These are phyloP conservation scores for Talaromyces sp. DNA, from an alignment of 2,329 filamentous ascomycete species.

Conservation along the genomic window DNA sequence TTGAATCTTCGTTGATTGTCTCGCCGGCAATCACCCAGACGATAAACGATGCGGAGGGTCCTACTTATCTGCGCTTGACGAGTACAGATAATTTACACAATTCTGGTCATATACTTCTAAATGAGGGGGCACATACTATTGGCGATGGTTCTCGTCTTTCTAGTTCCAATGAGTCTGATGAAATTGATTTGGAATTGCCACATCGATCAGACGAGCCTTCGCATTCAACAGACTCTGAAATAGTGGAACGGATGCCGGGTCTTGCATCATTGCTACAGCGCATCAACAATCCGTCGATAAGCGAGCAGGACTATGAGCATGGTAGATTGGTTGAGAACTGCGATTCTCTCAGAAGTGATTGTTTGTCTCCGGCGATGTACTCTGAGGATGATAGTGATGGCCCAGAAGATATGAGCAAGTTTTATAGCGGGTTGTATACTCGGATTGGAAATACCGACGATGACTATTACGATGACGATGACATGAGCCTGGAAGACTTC, in stretches of 20 bases:
- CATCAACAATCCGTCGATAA: slow-evolving; percentile 11
- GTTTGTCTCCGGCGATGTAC: slow-evolving; percentile 10
- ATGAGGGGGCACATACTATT: neutral
- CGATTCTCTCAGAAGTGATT: slow-evolving; percentile 16
- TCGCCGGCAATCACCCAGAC: slow-evolving; percentile 1
- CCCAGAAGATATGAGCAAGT: slow-evolving; percentile 26
- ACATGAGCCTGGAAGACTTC: slow-evolving; percentile 24
- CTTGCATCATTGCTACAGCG: neutral
- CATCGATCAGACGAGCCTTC: neutral
- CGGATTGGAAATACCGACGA: slow-evolving; percentile 12
- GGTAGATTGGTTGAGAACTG: slow-evolving; percentile 21
- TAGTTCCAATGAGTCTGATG: neutral
- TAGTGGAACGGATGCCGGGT: neutral
- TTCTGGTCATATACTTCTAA: neutral
- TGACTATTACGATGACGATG: slow-evolving; percentile 13
- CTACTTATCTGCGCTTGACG: neutral
- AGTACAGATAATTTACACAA: neutral
- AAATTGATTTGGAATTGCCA: neutral
- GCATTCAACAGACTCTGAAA: neutral
- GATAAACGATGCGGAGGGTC: neutral
- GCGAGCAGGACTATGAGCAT: slow-evolving; percentile 4
- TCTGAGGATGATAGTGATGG: slow-evolving; percentile 20
- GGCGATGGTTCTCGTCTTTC: neutral
- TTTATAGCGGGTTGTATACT: slow-evolving; percentile 21
- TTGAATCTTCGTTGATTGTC: neutral